Percentiles rank a stretch among this genome's conserved stretches.
Conservation (phyloP, 2,329 filamentous ascomycete species). For the Scortechinia acanthostroma region DNA sequence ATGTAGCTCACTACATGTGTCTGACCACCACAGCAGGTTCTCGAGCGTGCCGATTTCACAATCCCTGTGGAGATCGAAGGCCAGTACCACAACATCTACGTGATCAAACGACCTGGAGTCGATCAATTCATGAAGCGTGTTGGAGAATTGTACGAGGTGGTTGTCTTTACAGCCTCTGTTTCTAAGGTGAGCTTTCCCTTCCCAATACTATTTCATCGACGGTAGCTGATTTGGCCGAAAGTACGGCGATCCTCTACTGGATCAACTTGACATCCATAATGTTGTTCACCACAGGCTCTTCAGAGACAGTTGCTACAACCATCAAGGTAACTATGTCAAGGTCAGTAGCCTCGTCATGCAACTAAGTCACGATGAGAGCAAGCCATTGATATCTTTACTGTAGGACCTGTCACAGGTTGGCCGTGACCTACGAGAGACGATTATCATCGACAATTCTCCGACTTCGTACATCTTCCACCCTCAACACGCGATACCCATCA, state of each 20-base stretch:
- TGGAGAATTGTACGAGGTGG: conserved; percentile 94
- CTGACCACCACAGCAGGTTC: conserved; percentile 60
- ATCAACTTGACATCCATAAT: conserved; percentile 93
- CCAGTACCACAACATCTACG: conserved; percentile 98
- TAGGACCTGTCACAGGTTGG: conserved; percentile 85
- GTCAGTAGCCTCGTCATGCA: conserved; percentile 24
- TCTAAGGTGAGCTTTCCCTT: conserved; percentile 65
- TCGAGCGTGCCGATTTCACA: conserved; percentile 97
- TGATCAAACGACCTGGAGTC: conserved; percentile 97
- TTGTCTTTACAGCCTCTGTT: conserved; percentile 96
- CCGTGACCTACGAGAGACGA: conserved; percentile 89
- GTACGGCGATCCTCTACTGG: conserved; percentile 93
- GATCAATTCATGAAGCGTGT: conserved; percentile 99
- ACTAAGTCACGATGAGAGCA: too few relatives aligned
- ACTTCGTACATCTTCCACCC: conserved; percentile 99
- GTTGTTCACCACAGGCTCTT: conserved; percentile 95
- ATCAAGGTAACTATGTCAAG: conserved; percentile 99
- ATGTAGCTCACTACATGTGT: too few relatives aligned
- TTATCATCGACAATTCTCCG: conserved; percentile 98
- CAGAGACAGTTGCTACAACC: conserved; percentile 97
- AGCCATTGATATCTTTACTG: too few relatives aligned
- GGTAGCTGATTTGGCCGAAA: conserved; percentile 22
- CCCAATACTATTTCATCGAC: not conserved
- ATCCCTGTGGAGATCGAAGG: conserved; percentile 98
- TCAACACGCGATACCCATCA: conserved; percentile 96